A percentile compares a stretch with the other conserved stretches of the same genome.
These are phyloP conservation scores for Leptomonas seymouri DNA, from an alignment of 208 protist species.

Conservation along the genomic window DNA sequence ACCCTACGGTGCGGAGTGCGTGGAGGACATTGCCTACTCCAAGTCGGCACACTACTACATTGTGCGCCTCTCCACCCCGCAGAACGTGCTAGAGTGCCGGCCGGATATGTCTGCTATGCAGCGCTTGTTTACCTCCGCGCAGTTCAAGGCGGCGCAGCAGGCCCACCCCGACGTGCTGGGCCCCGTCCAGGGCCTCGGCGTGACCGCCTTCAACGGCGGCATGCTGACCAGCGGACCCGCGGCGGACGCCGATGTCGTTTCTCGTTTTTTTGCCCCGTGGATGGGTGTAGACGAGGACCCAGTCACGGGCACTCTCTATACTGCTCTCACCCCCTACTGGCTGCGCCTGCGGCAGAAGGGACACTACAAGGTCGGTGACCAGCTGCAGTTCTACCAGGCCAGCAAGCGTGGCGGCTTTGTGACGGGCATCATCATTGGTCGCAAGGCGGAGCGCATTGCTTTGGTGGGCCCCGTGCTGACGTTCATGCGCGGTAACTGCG, in stretches of 20 bases:
- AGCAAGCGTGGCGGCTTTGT: constrained; percentile 54
- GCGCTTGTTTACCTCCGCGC: constrained; percentile 30
- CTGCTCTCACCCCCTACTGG: constrained; percentile 57
- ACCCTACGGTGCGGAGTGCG: constrained; percentile 39
- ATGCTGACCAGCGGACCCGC: constrained; percentile 33
- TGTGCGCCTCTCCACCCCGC: constrained; percentile 34
- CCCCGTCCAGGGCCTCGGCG: constrained; percentile 34
- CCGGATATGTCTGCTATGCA: constrained; percentile 31
- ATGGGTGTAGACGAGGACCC: constrained; percentile 69
- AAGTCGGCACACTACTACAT: constrained; percentile 47
- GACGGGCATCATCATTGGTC: constrained; percentile 61
- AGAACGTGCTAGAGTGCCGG: constrained; percentile 41
- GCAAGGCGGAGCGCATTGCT: constrained; percentile 64
- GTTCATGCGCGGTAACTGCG: constrained; percentile 63
- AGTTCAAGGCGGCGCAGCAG: constrained; percentile 37
- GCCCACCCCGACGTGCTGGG: constrained; percentile 36
- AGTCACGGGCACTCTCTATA: constrained; percentile 61
- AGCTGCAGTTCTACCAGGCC: constrained; percentile 61
- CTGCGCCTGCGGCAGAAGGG: constrained; percentile 43
- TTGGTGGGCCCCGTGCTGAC: constrained; percentile 61
- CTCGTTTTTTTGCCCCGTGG: constrained; percentile 78
- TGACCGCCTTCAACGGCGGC: constrained; percentile 43
- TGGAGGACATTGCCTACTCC: constrained; percentile 49
- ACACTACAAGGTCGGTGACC: constrained; percentile 56
- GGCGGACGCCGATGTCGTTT: constrained; percentile 45